phyloP scores from a whole-genome alignment of 2,329 filamentous ascomycete species.

The Kalmusia sp. region DNA sequence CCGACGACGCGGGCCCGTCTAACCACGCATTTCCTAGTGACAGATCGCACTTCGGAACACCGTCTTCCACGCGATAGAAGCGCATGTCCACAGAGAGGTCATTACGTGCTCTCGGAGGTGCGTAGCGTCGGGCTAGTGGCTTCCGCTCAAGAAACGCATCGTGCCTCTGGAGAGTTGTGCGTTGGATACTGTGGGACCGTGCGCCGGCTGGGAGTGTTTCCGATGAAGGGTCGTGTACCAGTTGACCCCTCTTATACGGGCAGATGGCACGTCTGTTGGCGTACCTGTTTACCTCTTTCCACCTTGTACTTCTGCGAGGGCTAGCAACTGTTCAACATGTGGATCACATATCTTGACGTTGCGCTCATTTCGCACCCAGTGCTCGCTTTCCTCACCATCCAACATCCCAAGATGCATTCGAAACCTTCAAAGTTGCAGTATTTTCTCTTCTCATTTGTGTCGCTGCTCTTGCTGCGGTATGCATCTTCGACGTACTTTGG shows the following conservation, averaged over 20 bases:
- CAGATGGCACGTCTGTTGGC: neutral
- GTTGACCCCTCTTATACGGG: conserved; percentile 11
- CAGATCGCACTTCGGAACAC: conserved; percentile 7
- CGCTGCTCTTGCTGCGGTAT: conserved; percentile 32
- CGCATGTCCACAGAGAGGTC: conserved; percentile 2
- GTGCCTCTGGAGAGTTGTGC: neutral
- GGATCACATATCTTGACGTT: conserved; percentile 36
- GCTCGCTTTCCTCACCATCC: conserved; percentile 35
- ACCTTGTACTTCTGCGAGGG: neutral
- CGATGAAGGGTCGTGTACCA: conserved; percentile 4
- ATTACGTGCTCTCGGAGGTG: neutral
- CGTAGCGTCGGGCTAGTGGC: neutral
- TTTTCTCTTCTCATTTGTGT: conserved; percentile 35
- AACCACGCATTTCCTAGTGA: conserved; percentile 7
- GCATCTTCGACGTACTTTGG: conserved; percentile 23
- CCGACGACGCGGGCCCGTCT: conserved; percentile 16
- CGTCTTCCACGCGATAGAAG: conserved; percentile 8
- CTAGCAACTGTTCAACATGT: conserved; percentile 22
- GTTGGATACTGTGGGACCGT: neutral
- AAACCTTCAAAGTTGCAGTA: conserved; percentile 33
- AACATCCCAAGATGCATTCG: conserved; percentile 29
- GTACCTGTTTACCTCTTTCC: conserved; percentile 9
- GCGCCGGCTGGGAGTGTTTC: conserved; percentile 13
- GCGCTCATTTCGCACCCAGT: conserved; percentile 41
- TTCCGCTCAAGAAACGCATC: conserved; percentile 1